Conservation (phyloP, 2,329 filamentous ascomycete genomes). For the Aphanocladium album region DNA sequence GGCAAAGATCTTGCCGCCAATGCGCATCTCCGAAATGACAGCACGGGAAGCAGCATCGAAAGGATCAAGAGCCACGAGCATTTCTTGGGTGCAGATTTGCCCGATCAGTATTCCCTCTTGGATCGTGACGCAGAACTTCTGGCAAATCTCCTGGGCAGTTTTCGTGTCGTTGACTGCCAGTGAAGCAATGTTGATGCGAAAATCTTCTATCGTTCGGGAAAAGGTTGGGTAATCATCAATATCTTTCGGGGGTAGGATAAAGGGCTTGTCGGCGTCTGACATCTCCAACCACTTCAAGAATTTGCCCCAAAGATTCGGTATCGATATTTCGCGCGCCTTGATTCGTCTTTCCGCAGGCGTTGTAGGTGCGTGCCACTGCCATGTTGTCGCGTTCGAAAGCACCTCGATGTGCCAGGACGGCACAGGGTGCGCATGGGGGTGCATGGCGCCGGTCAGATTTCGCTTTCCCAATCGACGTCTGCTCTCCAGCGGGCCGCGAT, state of each 20-base stretch:
- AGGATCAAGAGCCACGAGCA: slow-evolving; percentile 1
- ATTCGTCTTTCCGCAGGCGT: slow-evolving; percentile 23
- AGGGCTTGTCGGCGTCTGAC: slow-evolving; percentile 20
- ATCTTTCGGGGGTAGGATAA: slow-evolving; percentile 14
- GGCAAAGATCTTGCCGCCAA: not conserved
- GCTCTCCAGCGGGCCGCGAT: slow-evolving; percentile 51
- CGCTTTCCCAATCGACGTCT: slow-evolving; percentile 49
- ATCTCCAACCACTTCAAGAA: slow-evolving; percentile 26
- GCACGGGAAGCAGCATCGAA: not conserved
- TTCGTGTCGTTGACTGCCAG: not conserved
- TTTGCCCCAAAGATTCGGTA: slow-evolving; percentile 20
- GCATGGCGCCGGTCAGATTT: slow-evolving; percentile 47
- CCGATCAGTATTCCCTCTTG: slow-evolving; percentile 1
- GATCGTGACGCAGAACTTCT: not conserved
- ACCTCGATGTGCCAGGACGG: slow-evolving; percentile 44
- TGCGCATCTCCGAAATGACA: not conserved
- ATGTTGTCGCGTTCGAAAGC: slow-evolving; percentile 39
- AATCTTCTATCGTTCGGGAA: not conserved
- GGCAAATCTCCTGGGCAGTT: not conserved
- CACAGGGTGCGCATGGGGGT: slow-evolving; percentile 31
- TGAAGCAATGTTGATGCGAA: not conserved
- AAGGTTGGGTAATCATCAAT: not conserved
- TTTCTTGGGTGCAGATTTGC: not conserved
- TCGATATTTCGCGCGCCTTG: slow-evolving; percentile 18
- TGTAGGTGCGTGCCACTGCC: slow-evolving; percentile 49